These are phyloP conservation scores for Diversispora eburnea DNA, from an alignment of 192 early-diverging fungal genomes.

Conservation along the genomic window DNA sequence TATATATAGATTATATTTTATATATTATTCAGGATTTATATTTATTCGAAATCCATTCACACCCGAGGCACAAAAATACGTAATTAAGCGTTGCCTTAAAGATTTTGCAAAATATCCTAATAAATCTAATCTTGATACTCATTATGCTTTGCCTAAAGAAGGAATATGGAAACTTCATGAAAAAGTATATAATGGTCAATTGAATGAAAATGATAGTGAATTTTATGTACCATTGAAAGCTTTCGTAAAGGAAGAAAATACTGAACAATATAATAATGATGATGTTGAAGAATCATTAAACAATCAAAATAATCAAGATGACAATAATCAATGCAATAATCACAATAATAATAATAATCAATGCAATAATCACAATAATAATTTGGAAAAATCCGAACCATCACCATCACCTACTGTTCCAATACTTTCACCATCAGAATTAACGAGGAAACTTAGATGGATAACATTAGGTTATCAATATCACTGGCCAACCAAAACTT, in stretches of 20 bases:
- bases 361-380: not conserved
- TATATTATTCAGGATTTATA: constrained; percentile 62
- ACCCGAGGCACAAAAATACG: constrained; percentile 60
- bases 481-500: constrained; percentile 78
- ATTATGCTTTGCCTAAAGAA: constrained; percentile 62
- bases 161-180: constrained; percentile 63
- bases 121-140: constrained; percentile 85
- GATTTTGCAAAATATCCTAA: constrained; percentile 79
- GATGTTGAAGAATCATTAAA: constrained; percentile 27
- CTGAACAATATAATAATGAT: constrained; percentile 28
- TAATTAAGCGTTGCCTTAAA: constrained; percentile 70
- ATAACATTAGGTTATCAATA: constrained; percentile 75
- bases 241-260: constrained; percentile 27
- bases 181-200: constrained; percentile 25
- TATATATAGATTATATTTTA: not conserved
- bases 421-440: constrained; percentile 38
- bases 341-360: constrained; percentile 28
- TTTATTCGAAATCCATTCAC: constrained; percentile 77
- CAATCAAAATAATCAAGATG: no score
- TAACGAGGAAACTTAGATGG: constrained; percentile 62
- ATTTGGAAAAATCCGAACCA: constrained; percentile 33
- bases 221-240: constrained; percentile 37
- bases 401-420: constrained; percentile 36
- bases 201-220: constrained; percentile 26
- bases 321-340: constrained; percentile 14